A percentile compares a stretch with the other conserved stretches of the same genome.
phyloP scores from a whole-genome alignment of 169 alveolate genomes.

The Plasmodium vivax region DNA sequence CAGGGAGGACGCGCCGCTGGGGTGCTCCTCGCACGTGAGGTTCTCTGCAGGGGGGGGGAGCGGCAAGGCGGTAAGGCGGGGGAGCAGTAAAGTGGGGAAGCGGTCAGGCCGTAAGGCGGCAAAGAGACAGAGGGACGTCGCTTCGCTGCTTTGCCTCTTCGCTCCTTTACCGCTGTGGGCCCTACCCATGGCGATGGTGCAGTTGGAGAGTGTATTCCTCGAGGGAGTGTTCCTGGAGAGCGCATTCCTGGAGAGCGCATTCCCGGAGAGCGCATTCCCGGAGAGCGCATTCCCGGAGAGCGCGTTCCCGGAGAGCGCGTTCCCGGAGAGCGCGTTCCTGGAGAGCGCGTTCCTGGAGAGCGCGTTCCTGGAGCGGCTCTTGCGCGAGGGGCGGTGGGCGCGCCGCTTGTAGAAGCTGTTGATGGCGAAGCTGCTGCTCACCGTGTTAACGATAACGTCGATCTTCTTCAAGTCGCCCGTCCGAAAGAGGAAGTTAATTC shows the following conservation, averaged over 20 bases:
- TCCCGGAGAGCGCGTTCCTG: too few species aligned
- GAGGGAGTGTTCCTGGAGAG: background rate
- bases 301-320: too few species aligned
- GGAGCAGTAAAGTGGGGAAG: background rate
- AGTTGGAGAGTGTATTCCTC: background rate
- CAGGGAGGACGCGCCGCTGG: slow-evolving; percentile 18
- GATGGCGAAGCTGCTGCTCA: slow-evolving; percentile 18
- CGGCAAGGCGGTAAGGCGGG: background rate
- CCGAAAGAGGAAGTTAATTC: slow-evolving; percentile 23
- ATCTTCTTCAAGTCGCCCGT: slow-evolving; percentile 30
- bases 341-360: background rate
- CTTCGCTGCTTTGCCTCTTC: background rate
- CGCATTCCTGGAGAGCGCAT: background rate
- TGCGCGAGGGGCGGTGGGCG: background rate
- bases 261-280: too few species aligned
- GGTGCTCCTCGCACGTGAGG: slow-evolving; percentile 20
- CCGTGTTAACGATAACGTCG: slow-evolving; percentile 36
- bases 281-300: too few species aligned
- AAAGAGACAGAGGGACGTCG: background rate
- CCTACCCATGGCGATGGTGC: slow-evolving; percentile 9
- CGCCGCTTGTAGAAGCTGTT: slow-evolving; percentile 6
- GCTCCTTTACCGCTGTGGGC: background rate
- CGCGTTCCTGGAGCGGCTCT: slow-evolving; percentile 18
- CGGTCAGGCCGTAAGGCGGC: background rate
- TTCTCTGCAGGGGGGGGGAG: background rate